These are phyloP conservation scores for Basidioascus undulatus DNA, from an alignment of 768 basidiomycete species.

Conservation along the genomic window DNA sequence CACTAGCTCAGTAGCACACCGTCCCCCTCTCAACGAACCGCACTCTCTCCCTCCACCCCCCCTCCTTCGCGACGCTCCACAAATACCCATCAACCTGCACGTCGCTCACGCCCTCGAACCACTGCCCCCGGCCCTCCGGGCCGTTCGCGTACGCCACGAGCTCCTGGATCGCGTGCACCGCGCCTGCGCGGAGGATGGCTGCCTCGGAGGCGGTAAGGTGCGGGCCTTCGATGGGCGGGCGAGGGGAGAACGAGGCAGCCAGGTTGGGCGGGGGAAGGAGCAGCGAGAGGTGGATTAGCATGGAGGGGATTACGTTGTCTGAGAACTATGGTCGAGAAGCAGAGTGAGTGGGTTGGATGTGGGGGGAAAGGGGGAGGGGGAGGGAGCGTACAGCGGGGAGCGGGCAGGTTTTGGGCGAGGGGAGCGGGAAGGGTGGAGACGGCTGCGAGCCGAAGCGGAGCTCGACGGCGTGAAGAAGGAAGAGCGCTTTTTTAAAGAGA, in stretches of 20 bases:
- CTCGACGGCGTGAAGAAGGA: conserved; percentile 44
- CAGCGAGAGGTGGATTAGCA: conserved; percentile 51
- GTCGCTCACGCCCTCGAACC: background rate
- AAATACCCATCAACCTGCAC: conserved; percentile 2
- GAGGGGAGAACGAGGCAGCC: background rate
- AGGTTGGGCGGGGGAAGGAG: conserved; percentile 17
- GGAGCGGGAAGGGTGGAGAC: conserved; percentile 35
- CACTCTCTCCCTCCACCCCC: background rate
- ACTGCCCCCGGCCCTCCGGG: background rate
- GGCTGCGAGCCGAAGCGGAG: conserved; percentile 37
- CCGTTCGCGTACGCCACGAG: background rate
- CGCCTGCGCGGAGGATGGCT: conserved; percentile 1
- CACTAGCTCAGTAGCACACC: conserved; percentile 5
- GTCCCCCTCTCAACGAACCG: conserved; percentile 3
- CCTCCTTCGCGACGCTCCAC: conserved; percentile 1
- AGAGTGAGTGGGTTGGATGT: background rate
- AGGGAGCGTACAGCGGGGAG: conserved; percentile 21
- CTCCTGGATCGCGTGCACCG: background rate
- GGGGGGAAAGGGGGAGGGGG: conserved; percentile 23
- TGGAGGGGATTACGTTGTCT: conserved; percentile 64
- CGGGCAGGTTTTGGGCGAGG: conserved; percentile 11
- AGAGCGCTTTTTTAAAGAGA: conserved; percentile 73
- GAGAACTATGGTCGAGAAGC: conserved; percentile 26
- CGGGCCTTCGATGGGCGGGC: conserved; percentile 2
- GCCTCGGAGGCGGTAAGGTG: background rate